Evolutionary conservation across 805 yeast genomes (phyloP), one percentile per base, ranked within the genome.

Genomic region (Millerozyma miso): DNA sequence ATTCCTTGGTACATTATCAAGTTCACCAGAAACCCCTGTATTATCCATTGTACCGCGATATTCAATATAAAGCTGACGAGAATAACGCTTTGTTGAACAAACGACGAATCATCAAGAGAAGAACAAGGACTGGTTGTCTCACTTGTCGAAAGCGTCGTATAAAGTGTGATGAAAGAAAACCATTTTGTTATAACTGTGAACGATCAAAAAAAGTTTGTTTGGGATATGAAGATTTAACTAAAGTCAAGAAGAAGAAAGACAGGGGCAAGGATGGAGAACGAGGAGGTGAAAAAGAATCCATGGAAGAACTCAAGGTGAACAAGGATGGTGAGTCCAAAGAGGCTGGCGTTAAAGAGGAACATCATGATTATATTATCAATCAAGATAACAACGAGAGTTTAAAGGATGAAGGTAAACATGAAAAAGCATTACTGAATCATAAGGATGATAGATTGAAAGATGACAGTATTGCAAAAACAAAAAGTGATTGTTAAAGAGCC

Each of bases 121-220:
- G 90, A 40, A 84, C 89, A 2, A 69, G 85, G 53, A 83, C 89
- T 0, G 91, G 91, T 2, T 84, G 90, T 58, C 60, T 82, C 43
- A 84, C 90, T 1, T 84, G 90, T 57, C 71, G 89, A 29, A 76
- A 79, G 55, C 64, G 89, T 47, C 67, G 89, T 36, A 81, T 83
- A 54, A 83, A 83, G 63, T 84, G 90, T 60, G 90, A 84, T 60
- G 90, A 84, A 63, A 60, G 81, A 38, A 83, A 80, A 52, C 88
- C 89, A 1, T 69, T 73, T 43, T 84, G 90, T 57, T 69, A 67
- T 51, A 83, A 84, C 54, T 84, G 90, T 57, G 81, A 79, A 50
- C 73, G 83, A 43, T 70, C 80, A 18, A 77, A 77, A 54, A 81
- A 83, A 45, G 73, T 74, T 8, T 84, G 90, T 51, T 62, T 79